Evolutionary conservation across 768 basidiomycete genomes (phyloP).

Genomic region (Cyclocybe cylindracea): DNA sequence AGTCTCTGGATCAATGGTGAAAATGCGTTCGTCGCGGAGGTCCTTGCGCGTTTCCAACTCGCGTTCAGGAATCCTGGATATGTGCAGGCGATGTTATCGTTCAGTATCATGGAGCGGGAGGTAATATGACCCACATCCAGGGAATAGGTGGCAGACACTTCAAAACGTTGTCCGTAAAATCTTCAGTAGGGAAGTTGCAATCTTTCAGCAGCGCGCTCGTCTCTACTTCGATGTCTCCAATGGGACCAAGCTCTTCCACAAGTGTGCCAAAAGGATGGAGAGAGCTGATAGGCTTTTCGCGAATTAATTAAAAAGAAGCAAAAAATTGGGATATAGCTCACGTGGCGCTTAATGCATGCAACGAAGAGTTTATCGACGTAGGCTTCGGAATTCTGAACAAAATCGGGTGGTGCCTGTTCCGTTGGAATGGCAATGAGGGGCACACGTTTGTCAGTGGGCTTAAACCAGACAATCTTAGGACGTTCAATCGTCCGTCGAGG

Average conservation of each 20-base stretch:
- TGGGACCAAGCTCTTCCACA: constrained; percentile 96
- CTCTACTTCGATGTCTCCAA: constrained; percentile 98
- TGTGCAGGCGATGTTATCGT: constrained; percentile 4
- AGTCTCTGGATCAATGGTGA: constrained; percentile 89
- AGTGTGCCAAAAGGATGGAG: constrained; percentile 98
- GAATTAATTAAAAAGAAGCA: constrained; percentile 11
- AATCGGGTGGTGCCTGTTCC: constrained; percentile 95
- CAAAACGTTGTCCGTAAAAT: constrained; percentile 91
- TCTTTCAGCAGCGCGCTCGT: constrained; percentile 97
- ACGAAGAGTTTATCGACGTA: constrained; percentile 93
- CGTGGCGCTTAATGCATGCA: constrained; percentile 98
- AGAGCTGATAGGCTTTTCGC: constrained; percentile 81
- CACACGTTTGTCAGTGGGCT: constrained; percentile 98
- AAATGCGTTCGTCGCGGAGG: constrained; percentile 79
- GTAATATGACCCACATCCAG: constrained; percentile 68
- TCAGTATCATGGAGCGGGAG: constrained; percentile 2
- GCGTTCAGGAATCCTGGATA: constrained; percentile 76
- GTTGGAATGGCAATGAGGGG: constrained; percentile 98
- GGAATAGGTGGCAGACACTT: constrained; percentile 96
- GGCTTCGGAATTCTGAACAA: constrained; percentile 90
- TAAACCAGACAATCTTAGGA: constrained; percentile 99
- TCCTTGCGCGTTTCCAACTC: constrained; percentile 90
- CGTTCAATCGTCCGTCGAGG: constrained; percentile 80
- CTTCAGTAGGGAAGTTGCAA: constrained; percentile 98
- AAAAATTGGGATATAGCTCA: constrained; percentile 39